Base-by-base conservation (phyloP, 2,329 filamentous ascomycete species). In the Colletotrichum acutatum region DNA sequence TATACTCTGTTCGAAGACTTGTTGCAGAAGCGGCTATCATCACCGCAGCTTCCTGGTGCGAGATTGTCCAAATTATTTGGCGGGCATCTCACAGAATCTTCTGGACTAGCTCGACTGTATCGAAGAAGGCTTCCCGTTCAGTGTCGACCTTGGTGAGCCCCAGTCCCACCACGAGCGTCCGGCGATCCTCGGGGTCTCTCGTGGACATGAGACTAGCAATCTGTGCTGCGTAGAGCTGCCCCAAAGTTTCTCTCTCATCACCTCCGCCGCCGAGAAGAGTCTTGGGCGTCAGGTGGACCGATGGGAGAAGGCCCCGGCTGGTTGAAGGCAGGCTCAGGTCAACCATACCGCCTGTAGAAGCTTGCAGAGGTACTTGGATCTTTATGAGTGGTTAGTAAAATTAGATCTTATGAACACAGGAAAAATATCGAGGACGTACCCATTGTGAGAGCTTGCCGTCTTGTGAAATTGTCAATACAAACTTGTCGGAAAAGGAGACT, bases 381-480 rank as follows among this genome's bases (percentile, higher is more conserved):
- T 95, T 54, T 54, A 6, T 22, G 3, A 54, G 12, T 7, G 19
- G 12, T 70, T 8, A 66, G 60, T 5, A 11, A 0, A 6, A 2
- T 30, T n/a, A n/a, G n/a, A n/a, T n/a, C n/a, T n/a, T n/a, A n/a
- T n/a, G n/a, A n/a, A n/a, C n/a, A n/a, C n/a, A n/a, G n/a, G n/a
- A n/a, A 78, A 79, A 53, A 82, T 71, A 22, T 79, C 78, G 11
- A 34, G 26, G 22, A 80, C 85, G 66, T 86, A 98, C 95, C 97
- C 97, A 99, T 87, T 98, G 97, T 24, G 94, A 93, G 59, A 98
- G 84, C 72, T 92, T 90, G 7, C 95, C 96, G 74, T 92, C 90
- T 84, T 98, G 97, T 0, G 94, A 94, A 72, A 98, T 89, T 1
- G 95, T 98, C 75, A 99, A 86, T 77, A 99, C 84, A 78, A 99